Evolutionary conservation across 192 early-diverging fungal genomes (phyloP), one percentile per base, ranked within the genome.

Genomic region (Coemansia biformis): DNA sequence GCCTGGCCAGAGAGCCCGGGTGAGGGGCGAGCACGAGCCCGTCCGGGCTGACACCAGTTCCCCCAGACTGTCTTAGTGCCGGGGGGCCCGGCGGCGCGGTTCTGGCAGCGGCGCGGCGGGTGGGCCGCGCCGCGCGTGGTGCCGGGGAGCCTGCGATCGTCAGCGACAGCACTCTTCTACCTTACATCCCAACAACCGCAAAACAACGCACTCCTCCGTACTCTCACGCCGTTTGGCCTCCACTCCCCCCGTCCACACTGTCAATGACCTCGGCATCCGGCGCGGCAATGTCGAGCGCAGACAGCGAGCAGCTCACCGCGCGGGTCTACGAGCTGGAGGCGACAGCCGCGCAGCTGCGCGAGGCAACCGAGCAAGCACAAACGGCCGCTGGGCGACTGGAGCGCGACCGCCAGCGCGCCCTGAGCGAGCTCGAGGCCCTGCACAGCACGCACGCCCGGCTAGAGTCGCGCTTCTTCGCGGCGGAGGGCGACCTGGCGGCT

Each of bases 241-340:
- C n/a, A n/a, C n/a, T 50, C 11, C 16, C 17, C 17, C 15, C 14
- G 3, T 18, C 9, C 16, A 11, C 23, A 17, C 43, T 45, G 23
- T 0, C 10, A 48, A 42, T 51, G 39, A 26, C 28, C 38, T 10
- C 49, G 23, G 12, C 43, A 38, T 24, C 52, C 32, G 10, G 38
- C 34, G 14, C 46, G 12, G 38, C 24, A 56, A 52, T 52, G 57
- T 14, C 30, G 28, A 32, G 30, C 28, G 12, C 23, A n/a, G 16
- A 17, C 41, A 34, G 34, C 48, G 41, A 53, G 46, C 39, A 53
- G 38, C 51, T 43, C n/a, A 36, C 46, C 3, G 26, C 26, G 34
- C 61, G 62, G 16, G 18, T 72, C 11, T 72, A 72, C 44, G 68
- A 72, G 47, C 68, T 72, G 8, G 68, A 72, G 50, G 15, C 68